Percentiles rank a stretch among this genome's conserved stretches.
These are phyloP conservation scores for Adansonia gregorii DNA, from an alignment of 441 rosid genomes.

Conservation along the genomic window DNA sequence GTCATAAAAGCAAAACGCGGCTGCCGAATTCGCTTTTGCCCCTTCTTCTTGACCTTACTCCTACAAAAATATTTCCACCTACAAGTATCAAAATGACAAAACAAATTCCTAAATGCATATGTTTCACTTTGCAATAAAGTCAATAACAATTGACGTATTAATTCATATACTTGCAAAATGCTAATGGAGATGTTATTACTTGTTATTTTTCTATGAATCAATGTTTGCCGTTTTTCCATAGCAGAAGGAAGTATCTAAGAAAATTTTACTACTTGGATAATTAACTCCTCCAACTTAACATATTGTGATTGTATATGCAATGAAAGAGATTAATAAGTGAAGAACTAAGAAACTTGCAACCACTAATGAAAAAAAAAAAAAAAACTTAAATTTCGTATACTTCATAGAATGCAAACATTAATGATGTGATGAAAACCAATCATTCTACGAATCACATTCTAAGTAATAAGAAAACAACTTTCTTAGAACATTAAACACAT, in stretches of 20 bases:
- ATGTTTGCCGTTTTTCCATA: neutral
- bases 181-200: neutral
- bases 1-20: conserved; percentile 92
- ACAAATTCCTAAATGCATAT: conserved; percentile 1
- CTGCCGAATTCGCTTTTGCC: conserved; percentile 79
- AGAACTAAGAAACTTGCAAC: too few relatives aligned
- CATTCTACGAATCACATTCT: too few relatives aligned
- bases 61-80: conserved; percentile 49
- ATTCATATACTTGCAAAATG: neutral
- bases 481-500: neutral
- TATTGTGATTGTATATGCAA: neutral
- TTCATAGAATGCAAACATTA: neutral
- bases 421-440: too few relatives aligned
- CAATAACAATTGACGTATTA: neutral
- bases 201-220: neutral
- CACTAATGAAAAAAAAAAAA: neutral
- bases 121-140: neutral
- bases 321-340: too few relatives aligned
- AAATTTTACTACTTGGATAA: neutral
- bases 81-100: conserved; percentile 36
- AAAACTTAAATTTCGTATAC: neutral
- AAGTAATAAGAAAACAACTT: neutral
- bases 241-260: neutral
- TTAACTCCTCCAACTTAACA: neutral
- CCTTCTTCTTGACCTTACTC: conserved; percentile 65